Conservation (phyloP, 1,139 yeast genomes). For the Geotrichum cucujoidarum region DNA sequence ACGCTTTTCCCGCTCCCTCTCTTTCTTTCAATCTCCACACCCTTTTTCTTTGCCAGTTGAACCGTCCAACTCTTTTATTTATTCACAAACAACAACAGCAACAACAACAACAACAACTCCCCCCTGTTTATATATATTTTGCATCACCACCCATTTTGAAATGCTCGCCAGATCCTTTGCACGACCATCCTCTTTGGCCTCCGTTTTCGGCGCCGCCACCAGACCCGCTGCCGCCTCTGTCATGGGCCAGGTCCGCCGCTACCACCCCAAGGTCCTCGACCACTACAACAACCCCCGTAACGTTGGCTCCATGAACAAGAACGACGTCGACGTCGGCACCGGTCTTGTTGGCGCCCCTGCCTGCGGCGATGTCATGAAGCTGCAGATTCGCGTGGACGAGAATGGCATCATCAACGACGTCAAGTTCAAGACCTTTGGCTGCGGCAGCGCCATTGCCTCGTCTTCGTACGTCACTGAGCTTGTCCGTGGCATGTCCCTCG, state of each 20-base stretch:
- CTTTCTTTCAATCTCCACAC: too few species aligned
- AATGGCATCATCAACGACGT: constrained; percentile 92
- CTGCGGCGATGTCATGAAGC: constrained; percentile 97
- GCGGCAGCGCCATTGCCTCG: constrained; percentile 97
- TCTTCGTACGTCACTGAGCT: constrained; percentile 92
- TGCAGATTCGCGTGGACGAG: constrained; percentile 88
- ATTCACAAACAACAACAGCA: too few species aligned
- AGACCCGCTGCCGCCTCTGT: not conserved
- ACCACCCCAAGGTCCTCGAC: constrained; percentile 54
- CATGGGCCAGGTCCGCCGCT: constrained; percentile 20
- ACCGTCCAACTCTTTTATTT: too few species aligned
- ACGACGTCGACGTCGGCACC: constrained; percentile 78
- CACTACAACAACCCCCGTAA: constrained; percentile 96
- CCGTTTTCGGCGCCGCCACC: not conserved
- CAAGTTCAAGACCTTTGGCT: constrained; percentile 96
- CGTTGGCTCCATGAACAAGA: constrained; percentile 87
- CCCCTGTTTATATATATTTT: too few species aligned
- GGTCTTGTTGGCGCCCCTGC: constrained; percentile 98
- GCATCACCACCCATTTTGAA: too few species aligned
- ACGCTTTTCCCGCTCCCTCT: too few species aligned
- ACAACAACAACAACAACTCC: too few species aligned
- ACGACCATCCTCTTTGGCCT: not conserved
- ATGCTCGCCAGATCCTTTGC: not conserved
- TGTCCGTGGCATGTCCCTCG: constrained; percentile 90
- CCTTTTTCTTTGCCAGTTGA: too few species aligned